Percentiles rank a stretch among this genome's conserved stretches.
Evolutionary conservation across 768 basidiomycete species (phyloP).

Genomic region (Heimioporus sp.): DNA sequence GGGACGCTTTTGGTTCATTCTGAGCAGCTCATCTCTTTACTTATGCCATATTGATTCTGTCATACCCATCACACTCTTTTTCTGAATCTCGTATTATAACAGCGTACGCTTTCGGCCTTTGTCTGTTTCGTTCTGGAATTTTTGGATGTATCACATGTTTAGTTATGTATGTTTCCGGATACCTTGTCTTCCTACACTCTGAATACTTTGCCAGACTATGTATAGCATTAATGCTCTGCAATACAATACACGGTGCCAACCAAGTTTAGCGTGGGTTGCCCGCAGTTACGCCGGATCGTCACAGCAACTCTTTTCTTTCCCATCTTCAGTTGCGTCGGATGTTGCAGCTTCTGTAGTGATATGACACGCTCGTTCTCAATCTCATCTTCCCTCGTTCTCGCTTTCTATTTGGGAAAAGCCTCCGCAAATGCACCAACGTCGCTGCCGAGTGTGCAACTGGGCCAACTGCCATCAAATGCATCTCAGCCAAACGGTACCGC

Average conservation of each 20-base stretch:
- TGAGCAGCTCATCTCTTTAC: conserved; percentile 23
- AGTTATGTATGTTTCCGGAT: conserved; percentile 38
- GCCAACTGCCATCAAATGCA: conserved; percentile 9
- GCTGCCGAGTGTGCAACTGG: conserved; percentile 12
- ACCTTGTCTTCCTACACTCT: conserved; percentile 30
- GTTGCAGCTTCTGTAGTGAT: conserved; percentile 11
- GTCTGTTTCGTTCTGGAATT: conserved; percentile 31
- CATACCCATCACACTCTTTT: conserved; percentile 30
- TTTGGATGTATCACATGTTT: conserved; percentile 36
- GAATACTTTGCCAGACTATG: conserved; percentile 2
- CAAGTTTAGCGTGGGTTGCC: too few relatives aligned
- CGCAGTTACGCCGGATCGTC: not conserved
- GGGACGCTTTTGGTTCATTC: conserved; percentile 11
- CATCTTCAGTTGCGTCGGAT: conserved; percentile 14
- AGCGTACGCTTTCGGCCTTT: conserved; percentile 15
- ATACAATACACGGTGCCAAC: too few relatives aligned
- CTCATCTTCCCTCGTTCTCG: conserved; percentile 5
- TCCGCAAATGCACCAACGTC: not conserved
- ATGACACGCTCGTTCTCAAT: conserved; percentile 20
- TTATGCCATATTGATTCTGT: conserved; percentile 34
- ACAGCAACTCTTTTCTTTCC: not conserved
- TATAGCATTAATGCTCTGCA: too few relatives aligned
- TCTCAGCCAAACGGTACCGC: conserved; percentile 15
- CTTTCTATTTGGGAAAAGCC: conserved; percentile 9
- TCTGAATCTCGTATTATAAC: conserved; percentile 10